phyloP scores from a whole-genome alignment of 768 basidiomycete genomes.

The Multifurca ochricompacta region DNA sequence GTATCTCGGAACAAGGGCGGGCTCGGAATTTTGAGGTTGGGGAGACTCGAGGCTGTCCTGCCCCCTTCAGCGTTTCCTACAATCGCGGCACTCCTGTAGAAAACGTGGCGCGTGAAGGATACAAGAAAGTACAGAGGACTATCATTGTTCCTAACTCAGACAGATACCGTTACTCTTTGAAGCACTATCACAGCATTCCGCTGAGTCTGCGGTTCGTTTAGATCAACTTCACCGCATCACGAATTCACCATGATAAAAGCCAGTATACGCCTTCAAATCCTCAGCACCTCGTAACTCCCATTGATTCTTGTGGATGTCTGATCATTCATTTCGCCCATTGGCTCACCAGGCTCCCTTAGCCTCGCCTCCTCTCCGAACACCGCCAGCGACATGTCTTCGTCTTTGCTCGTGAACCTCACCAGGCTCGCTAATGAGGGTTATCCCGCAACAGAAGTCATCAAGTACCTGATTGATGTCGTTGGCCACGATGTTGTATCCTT shows the following conservation, averaged over 20 bases:
- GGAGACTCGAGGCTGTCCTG: background rate
- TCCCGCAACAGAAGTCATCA: conserved; percentile 19
- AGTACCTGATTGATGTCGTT: conserved; percentile 15
- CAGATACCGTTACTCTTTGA: background rate
- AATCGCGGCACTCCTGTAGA: background rate
- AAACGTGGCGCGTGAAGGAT: background rate
- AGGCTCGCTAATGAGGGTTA: background rate
- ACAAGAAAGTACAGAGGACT: background rate
- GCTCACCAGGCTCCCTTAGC: background rate
- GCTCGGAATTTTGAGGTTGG: background rate
- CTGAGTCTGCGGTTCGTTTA: background rate
- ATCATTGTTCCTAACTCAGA: conserved; percentile 8
- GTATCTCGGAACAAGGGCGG: background rate
- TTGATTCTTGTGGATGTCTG: background rate
- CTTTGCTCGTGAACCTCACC: background rate
- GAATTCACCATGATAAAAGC: background rate
- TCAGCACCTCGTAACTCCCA: background rate
- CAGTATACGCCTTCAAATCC: background rate
- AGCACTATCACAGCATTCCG: background rate
- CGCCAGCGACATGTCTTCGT: background rate
- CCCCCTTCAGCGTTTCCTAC: background rate
- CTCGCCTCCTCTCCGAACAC: background rate
- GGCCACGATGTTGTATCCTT: conserved; percentile 15
- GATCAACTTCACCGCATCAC: background rate
- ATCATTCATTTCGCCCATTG: background rate